phyloP scores from a whole-genome alignment of 805 yeast genomes.

The Wickerhamomyces silvicola region DNA sequence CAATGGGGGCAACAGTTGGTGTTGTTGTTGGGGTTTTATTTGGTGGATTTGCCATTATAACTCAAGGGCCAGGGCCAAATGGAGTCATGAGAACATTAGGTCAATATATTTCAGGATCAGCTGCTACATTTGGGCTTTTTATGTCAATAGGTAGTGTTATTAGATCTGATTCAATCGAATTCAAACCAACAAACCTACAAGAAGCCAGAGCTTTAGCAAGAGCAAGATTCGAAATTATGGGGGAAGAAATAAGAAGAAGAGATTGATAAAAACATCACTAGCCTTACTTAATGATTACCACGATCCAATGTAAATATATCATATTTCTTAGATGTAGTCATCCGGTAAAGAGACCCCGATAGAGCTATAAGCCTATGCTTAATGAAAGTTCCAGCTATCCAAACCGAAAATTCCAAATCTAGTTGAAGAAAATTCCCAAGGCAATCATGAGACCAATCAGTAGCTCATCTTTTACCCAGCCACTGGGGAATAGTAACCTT shows the following conservation, averaged over 20 bases:
- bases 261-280: constrained; percentile 4
- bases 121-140: constrained; percentile 92
- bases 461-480: too few relatives aligned
- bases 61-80: constrained; percentile 96
- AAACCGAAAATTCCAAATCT: too few relatives aligned
- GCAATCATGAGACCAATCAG: too few relatives aligned
- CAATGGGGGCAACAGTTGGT: constrained; percentile 86
- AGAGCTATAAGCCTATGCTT: too few relatives aligned
- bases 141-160: constrained; percentile 95
- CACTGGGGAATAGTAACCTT: too few relatives aligned
- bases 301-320: too few relatives aligned
- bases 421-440: too few relatives aligned
- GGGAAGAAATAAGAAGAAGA: constrained; percentile 18
- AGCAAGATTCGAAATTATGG: constrained; percentile 31
- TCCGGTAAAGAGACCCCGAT: too few relatives aligned
- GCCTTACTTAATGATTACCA: too few relatives aligned
- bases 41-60: constrained; percentile 87
- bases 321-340: too few relatives aligned
- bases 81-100: constrained; percentile 96
- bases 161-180: constrained; percentile 53
- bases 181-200: constrained; percentile 25
- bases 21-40: constrained; percentile 91
- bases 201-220: constrained; percentile 36
- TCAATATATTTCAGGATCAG: constrained; percentile 93
- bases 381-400: too few relatives aligned